A percentile compares a stretch with the other conserved stretches of the same genome.
These are phyloP conservation scores for Wallacemonas collosoma DNA, from an alignment of 208 protist species.

Conservation along the genomic window DNA sequence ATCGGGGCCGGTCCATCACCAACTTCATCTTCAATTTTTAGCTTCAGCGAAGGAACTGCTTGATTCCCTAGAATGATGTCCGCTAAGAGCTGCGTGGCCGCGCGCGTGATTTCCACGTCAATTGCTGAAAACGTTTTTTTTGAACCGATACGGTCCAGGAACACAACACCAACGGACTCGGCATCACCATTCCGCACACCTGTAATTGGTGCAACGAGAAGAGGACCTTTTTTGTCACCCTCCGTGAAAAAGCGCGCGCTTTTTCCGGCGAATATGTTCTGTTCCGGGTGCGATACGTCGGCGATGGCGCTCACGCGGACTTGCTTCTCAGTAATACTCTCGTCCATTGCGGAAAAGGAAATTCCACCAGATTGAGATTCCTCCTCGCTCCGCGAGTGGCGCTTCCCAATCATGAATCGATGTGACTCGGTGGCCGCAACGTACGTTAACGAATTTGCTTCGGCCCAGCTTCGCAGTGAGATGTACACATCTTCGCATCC, in stretches of 20 bases:
- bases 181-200: slow-evolving; percentile 20
- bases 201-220: slow-evolving; percentile 36
- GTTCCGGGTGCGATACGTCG: slow-evolving; percentile 24
- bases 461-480: slow-evolving; percentile 24
- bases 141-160: slow-evolving; percentile 44
- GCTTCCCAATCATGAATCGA: slow-evolving; percentile 43
- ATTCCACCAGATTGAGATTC: slow-evolving; percentile 24
- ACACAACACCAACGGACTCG: slow-evolving; percentile 42
- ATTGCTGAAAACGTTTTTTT: slow-evolving; percentile 38
- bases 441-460: slow-evolving; percentile 26
- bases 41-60: not conserved
- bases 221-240: slow-evolving; percentile 33
- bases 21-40: slow-evolving; percentile 58
- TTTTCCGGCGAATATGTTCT: slow-evolving; percentile 20
- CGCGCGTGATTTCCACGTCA: slow-evolving; percentile 46
- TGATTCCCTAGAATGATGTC: slow-evolving; percentile 40
- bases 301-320: slow-evolving; percentile 20
- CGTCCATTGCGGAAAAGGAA: slow-evolving; percentile 33
- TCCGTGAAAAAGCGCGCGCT: slow-evolving; percentile 33
- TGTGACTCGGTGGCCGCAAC: slow-evolving; percentile 44
- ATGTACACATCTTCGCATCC: slow-evolving; percentile 46
- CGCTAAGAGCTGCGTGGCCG: slow-evolving; percentile 35
- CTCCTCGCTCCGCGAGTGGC: slow-evolving; percentile 29
- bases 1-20: slow-evolving; percentile 20
- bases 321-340: slow-evolving; percentile 9